Percentiles rank a stretch among this genome's conserved stretches.
These are phyloP conservation scores for Tuber indicum DNA, from an alignment of 495 filamentous ascomycete species.

Conservation along the genomic window DNA sequence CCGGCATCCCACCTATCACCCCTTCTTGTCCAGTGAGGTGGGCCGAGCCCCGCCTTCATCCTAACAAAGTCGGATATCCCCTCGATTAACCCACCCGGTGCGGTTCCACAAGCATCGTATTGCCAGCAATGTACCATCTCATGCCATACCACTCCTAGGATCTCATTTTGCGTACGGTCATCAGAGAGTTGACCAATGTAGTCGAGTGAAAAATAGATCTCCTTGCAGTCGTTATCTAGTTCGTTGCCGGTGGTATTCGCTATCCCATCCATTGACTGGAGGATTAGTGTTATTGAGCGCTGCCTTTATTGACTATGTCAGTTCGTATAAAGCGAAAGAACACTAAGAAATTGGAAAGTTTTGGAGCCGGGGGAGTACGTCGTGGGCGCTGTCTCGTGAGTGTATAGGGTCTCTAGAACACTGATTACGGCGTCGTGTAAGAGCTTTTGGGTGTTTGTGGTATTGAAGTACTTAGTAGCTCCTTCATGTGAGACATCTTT, in stretches of 20 bases:
- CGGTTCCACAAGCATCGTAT: slow-evolving; percentile 58
- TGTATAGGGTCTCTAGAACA: slow-evolving; percentile 63
- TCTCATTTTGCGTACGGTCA: slow-evolving; percentile 53
- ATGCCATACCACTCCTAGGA: slow-evolving; percentile 77
- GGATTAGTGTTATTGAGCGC: slow-evolving; percentile 80
- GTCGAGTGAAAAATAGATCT: slow-evolving; percentile 77
- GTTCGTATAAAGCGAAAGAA: background rate
- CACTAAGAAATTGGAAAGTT: background rate
- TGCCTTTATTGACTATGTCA: slow-evolving; percentile 49
- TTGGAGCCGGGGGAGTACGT: slow-evolving; percentile 41
- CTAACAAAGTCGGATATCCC: slow-evolving; percentile 94
- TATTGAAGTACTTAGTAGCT: slow-evolving; percentile 55
- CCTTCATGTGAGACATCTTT: slow-evolving; percentile 63
- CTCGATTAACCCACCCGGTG: slow-evolving; percentile 77
- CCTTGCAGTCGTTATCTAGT: slow-evolving; percentile 83
- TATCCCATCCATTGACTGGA: slow-evolving; percentile 71
- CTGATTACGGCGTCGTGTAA: slow-evolving; percentile 56
- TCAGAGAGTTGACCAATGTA: slow-evolving; percentile 57
- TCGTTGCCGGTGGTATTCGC: slow-evolving; percentile 83
- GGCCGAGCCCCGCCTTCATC: slow-evolving; percentile 61
- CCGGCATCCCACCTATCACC: slow-evolving; percentile 73
- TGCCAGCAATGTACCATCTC: slow-evolving; percentile 97
- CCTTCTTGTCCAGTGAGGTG: slow-evolving; percentile 75
- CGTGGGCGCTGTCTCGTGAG: slow-evolving; percentile 43
- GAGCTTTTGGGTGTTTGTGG: slow-evolving; percentile 54